Base-by-base conservation (phyloP, 495 filamentous ascomycete species). In the Podospora didyma region DNA sequence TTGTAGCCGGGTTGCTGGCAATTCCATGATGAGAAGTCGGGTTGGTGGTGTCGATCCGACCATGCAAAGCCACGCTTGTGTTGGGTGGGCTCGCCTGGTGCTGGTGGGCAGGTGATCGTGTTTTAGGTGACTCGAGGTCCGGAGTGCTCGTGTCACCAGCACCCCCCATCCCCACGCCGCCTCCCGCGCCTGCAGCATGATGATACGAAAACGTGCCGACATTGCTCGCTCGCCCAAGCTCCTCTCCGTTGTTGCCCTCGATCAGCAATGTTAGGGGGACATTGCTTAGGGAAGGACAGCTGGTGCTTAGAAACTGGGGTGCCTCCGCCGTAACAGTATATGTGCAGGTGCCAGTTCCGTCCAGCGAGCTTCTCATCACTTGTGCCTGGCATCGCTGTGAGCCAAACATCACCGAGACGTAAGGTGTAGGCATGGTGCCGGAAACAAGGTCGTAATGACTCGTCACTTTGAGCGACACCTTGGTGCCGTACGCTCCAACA, bases 131-230 rank as follows among this genome's bases (percentile, higher is more conserved):
- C 68, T 71, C 67, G 62, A 71, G 60, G 65, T 76, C 74, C 69
- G 74, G 69, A 61, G 75, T 67, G 47, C 69, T 65, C 47, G 70
- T 54, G 63, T 67, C 69, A 70, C 61, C 69, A 26, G 66, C 51
- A 54, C 62, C 64, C 46, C 65, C 67, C 24, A 56, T 54, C 31
- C 53, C 67, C 41, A 49, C 57, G 42, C 57, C 45, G 2, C 56
- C 68, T 26, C 74, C 75, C 37, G 70, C 58, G 24, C 53, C 62
- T 56, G 63, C 67, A 50, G 62, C 65, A n/a, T 63, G 62, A 46
- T 71, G 66, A 65, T 95, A 98, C 2, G 83, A 86, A 67, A 95
- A 97, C 16, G 78, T 75, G 59, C 90, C 92, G 31, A 90, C 82
- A 53, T 90, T 85, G 14, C 86, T 73, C 11, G 56, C 64, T 2